Evolutionary conservation across 257 asterid genomes (phyloP).

Genomic region (Solanum corneliomulleri): DNA sequence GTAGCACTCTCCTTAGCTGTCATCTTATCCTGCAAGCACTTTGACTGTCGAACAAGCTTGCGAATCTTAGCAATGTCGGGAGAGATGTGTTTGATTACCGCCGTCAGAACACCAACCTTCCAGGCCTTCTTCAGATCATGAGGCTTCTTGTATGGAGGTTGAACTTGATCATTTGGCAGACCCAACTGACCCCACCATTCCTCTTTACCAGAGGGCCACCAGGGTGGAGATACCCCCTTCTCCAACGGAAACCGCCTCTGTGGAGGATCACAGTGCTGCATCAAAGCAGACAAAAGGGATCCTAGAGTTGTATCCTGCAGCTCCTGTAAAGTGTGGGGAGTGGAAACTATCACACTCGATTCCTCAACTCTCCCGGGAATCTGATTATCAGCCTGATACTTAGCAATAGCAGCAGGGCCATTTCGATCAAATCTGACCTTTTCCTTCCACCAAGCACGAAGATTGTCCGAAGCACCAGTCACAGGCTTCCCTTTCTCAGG

Average conservation of each 20-base stretch:
- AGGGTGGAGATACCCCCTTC: slow-evolving; percentile 41
- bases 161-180: slow-evolving; percentile 23
- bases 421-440: slow-evolving; percentile 50
- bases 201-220: slow-evolving; percentile 59
- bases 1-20: slow-evolving; percentile 49
- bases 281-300: slow-evolving; percentile 46
- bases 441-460: slow-evolving; percentile 64
- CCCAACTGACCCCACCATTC: slow-evolving; percentile 44
- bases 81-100: slow-evolving; percentile 43
- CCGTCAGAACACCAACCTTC: slow-evolving; percentile 42
- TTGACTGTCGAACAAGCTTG: slow-evolving; percentile 33
- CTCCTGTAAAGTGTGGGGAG: slow-evolving; percentile 37
- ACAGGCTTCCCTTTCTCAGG: slow-evolving; percentile 64
- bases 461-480: slow-evolving; percentile 54
- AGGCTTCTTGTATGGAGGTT: slow-evolving; percentile 55
- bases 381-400: slow-evolving; percentile 29
- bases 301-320: slow-evolving; percentile 50
- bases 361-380: slow-evolving; percentile 23
- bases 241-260: slow-evolving; percentile 43
- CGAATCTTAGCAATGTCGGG: slow-evolving; percentile 38
- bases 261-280: slow-evolving; percentile 54
- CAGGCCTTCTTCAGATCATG: slow-evolving; percentile 45
- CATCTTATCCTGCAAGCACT: slow-evolving; percentile 50
- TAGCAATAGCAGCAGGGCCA: slow-evolving; percentile 48
- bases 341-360: slow-evolving; percentile 9